Evolutionary conservation across 208 protist genomes (phyloP).

Genomic region (Tritrichomonas foetus): DNA sequence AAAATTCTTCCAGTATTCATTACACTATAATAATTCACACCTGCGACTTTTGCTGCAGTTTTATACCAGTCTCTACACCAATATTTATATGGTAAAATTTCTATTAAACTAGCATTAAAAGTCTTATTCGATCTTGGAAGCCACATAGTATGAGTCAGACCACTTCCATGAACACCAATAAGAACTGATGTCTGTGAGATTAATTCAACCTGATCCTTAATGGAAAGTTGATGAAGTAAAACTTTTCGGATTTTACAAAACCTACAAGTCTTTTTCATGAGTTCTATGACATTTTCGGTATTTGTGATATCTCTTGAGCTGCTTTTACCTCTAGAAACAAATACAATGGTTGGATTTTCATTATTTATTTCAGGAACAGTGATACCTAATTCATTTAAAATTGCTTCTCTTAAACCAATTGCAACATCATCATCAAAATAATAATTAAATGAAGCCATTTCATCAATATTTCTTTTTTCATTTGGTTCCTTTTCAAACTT

Average conservation of each 20-base stretch:
- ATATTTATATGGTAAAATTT: conserved; percentile 7
- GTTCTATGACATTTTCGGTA: neutral
- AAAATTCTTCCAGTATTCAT: neutral
- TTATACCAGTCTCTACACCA: conserved; percentile 13
- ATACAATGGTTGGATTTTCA: neutral
- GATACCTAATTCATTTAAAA: neutral
- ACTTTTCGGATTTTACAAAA: neutral
- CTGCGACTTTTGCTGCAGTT: neutral
- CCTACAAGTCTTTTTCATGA: neutral
- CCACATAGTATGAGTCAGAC: neutral
- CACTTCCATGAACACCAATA: conserved; percentile 1
- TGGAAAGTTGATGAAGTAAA: neutral
- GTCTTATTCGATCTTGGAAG: neutral
- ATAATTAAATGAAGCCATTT: neutral
- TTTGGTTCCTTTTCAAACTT: neutral
- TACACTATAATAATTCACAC: neutral
- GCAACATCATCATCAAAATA: neutral
- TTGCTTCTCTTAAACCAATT: neutral
- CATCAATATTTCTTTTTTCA: neutral
- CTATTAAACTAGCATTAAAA: neutral
- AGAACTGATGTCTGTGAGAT: neutral
- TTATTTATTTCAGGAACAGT: neutral
- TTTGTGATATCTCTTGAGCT: neutral
- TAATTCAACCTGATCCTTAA: neutral
- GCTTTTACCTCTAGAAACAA: neutral